Evolutionary conservation across 805 yeast species (phyloP).

Genomic region (Saccharomycopsis oosterbeekiorum): DNA sequence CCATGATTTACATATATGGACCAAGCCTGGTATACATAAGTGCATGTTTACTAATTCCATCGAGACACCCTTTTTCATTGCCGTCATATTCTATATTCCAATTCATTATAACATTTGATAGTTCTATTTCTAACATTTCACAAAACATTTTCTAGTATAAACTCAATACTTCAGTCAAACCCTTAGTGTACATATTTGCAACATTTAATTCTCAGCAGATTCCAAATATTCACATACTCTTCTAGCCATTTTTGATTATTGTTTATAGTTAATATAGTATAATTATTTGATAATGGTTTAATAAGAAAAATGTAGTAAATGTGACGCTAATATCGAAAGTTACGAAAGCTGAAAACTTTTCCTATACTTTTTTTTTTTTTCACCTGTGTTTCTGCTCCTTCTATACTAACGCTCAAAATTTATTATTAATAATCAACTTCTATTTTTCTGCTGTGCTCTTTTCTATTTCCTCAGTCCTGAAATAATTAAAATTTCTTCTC

Average conservation of each 20-base stretch:
- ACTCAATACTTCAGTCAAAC: too few relatives aligned
- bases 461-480: not conserved
- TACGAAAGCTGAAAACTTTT: not conserved
- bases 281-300: not conserved
- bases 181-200: not conserved
- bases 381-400: not conserved
- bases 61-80: too few relatives aligned
- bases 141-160: too few relatives aligned
- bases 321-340: not conserved
- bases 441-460: not conserved
- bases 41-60: too few relatives aligned
- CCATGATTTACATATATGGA: too few relatives aligned
- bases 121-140: too few relatives aligned
- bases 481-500: not conserved
- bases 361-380: not conserved
- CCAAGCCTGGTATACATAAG: too few relatives aligned
- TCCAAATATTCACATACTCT: constrained; percentile 31
- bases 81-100: too few relatives aligned
- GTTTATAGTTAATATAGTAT: constrained; percentile 2
- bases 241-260: constrained; percentile 65
- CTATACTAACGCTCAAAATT: not conserved
- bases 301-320: not conserved
- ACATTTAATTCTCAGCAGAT: not conserved
- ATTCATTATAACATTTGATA: too few relatives aligned
- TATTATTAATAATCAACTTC: not conserved